Base-by-base conservation (phyloP, 192 early-diverging fungal species). In the Jimgerdemannia flammicorona region DNA sequence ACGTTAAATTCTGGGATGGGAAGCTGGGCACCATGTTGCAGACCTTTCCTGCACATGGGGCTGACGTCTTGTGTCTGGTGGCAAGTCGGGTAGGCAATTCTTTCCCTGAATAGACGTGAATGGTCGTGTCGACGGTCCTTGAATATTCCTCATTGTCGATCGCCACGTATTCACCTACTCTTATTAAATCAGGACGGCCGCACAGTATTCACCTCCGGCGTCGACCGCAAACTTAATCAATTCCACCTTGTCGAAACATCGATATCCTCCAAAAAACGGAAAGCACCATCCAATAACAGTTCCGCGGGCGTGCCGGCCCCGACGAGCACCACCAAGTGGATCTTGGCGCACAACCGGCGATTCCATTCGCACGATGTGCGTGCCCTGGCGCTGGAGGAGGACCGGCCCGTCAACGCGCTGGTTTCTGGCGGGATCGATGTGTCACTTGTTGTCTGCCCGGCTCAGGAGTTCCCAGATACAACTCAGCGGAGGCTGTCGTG, bases 281-380 rank as follows among this genome's bases (percentile, higher is more conserved):
- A 77, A 72, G 80, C 78, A 63, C 66, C 54, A 19, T 71, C 71
- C 70, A 78, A 75, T 44, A 72, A 77, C 10, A 59, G 42, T 54
- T 74, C 76, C 17, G 69, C 44, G 40, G 79, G 72, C 40, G 73
- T 66, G 14, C 59, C 49, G n/a, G 73, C 74, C 43, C 43, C 72
- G n/a, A 74, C 77, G 29, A 82, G 77, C 29, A 65, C 68, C 3
- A 69, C 72, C 71, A 84, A 89, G 40, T 99, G 96, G 96, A 86
- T 97, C 29, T 76, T 93, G 59, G 83, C 93, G n/a, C 95, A 93
- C 14, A 89, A 92, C 74, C 90, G 95, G 68, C 90, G 95, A 71
- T 97, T 93, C 83, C 97, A 99, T 81, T 93, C 92, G 17, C 95
- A 99, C 79, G 97, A 99, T 79, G 95, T 99, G 44, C 90, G 95